A percentile compares a stretch with the other conserved stretches of the same genome.
Conservation (phyloP, 371 early-diverging fungal species). For the Basidiobolus meristosporus region DNA sequence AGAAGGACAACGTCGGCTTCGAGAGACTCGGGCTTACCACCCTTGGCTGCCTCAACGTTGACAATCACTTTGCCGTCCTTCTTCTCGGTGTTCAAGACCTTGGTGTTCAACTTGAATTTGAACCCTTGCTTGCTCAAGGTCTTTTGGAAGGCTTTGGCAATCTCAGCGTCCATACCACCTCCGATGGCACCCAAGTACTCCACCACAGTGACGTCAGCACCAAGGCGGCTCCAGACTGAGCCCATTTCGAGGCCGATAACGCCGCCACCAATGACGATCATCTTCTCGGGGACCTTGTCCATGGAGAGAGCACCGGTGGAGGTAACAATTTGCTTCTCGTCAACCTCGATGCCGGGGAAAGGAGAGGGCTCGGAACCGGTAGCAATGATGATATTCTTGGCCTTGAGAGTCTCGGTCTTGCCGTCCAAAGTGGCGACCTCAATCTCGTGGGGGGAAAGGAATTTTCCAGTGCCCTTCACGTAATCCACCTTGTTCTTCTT, state of each 20-base stretch:
- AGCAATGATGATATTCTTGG: constrained; percentile 94
- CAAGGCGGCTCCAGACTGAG: constrained; percentile 92
- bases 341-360: constrained; percentile 86
- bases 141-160: constrained; percentile 86
- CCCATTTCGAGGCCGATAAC: constrained; percentile 97
- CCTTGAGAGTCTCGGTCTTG: constrained; percentile 32
- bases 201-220: constrained; percentile 88
- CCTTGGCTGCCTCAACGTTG: constrained; percentile 78
- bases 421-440: constrained; percentile 71
- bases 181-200: constrained; percentile 89
- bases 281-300: constrained; percentile 84
- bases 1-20: constrained; percentile 87
- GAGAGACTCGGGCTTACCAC: constrained; percentile 46
- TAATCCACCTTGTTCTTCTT: constrained; percentile 94
- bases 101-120: constrained; percentile 94
- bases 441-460: constrained; percentile 59
- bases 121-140: constrained; percentile 85
- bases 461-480: constrained; percentile 79
- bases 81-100: constrained; percentile 74
- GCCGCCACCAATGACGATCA: constrained; percentile 97
- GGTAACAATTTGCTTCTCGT: constrained; percentile 89
- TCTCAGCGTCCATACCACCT: constrained; percentile 91
- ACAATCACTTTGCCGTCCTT: constrained; percentile 73
- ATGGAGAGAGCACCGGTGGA: constrained; percentile 96
- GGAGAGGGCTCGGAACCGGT: constrained; percentile 90